Percentiles rank a stretch among this genome's conserved stretches.
These are phyloP conservation scores for Ulmus americana DNA, from an alignment of 331 rosid species.

Conservation along the genomic window DNA sequence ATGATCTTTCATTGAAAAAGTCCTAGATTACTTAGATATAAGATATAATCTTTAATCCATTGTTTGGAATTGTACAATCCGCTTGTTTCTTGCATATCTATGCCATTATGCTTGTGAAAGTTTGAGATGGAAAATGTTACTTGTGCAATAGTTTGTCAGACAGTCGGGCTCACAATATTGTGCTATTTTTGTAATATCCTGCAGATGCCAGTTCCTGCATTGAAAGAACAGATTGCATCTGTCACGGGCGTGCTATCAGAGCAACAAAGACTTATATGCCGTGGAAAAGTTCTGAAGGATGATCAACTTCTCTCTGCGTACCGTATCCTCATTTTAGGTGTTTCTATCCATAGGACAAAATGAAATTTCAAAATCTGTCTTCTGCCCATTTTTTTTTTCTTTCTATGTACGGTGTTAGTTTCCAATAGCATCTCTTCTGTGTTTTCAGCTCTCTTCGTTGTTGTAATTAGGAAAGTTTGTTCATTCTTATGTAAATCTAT, in stretches of 20 bases:
- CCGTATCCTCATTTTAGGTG: slow-evolving; percentile 58
- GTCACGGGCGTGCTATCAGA: slow-evolving; percentile 88
- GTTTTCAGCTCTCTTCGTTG: background rate
- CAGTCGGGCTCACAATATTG: background rate
- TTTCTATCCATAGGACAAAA: background rate
- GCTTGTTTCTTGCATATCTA: background rate
- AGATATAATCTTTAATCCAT: background rate
- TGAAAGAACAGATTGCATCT: slow-evolving; percentile 91
- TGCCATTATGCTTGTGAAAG: background rate
- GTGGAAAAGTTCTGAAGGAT: slow-evolving; percentile 91
- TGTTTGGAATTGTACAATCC: background rate
- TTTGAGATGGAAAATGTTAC: background rate
- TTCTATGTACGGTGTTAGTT: background rate
- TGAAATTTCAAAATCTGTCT: slow-evolving; percentile 1
- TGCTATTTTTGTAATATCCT: slow-evolving; percentile 14
- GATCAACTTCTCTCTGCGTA: slow-evolving; percentile 91
- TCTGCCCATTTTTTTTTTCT: background rate
- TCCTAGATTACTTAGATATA: background rate
- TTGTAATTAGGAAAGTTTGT: background rate
- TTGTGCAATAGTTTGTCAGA: slow-evolving; percentile 5
- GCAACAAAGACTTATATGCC: slow-evolving; percentile 79
- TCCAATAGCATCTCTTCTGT: background rate
- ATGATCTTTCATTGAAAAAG: background rate
- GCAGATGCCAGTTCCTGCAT: slow-evolving; percentile 91
- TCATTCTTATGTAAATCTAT: background rate